phyloP scores from a whole-genome alignment of 2,329 filamentous ascomycete species.

The Aspergillus fumigatiaffinis region DNA sequence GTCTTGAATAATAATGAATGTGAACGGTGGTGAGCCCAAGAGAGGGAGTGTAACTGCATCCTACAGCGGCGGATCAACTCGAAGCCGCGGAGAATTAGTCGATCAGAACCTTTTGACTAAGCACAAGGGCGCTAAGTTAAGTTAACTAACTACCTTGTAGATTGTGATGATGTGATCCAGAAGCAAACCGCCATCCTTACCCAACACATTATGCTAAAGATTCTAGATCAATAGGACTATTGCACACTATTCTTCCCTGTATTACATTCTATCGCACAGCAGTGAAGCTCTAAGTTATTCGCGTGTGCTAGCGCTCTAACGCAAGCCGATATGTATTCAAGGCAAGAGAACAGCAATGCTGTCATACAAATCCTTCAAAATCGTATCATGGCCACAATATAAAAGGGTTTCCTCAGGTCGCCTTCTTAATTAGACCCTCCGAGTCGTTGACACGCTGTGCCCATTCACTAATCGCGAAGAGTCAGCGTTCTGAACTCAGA shows the following conservation, averaged over 20 bases:
- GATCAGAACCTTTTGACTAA: conserved; percentile 14
- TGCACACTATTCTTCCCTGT: background rate
- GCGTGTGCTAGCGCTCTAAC: conserved; percentile 4
- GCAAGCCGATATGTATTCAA: conserved; percentile 4
- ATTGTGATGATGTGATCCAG: background rate
- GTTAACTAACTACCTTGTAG: too few species aligned
- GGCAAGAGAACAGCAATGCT: background rate
- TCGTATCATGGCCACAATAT: background rate
- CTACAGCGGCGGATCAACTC: conserved; percentile 19
- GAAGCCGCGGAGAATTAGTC: conserved; percentile 11
- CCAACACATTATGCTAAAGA: background rate
- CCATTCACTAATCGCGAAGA: conserved; percentile 42
- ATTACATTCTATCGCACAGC: conserved; percentile 5
- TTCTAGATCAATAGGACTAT: background rate
- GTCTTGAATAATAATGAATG: conserved; percentile 1
- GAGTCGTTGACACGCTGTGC: conserved; percentile 46
- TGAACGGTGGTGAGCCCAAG: conserved; percentile 5
- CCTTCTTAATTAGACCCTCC: conserved; percentile 45
- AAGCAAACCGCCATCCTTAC: background rate
- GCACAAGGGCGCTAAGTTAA: background rate
- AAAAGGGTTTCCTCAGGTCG: conserved; percentile 9
- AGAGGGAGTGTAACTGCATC: conserved; percentile 4
- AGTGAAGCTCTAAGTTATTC: background rate
- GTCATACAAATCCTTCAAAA: conserved; percentile 10
- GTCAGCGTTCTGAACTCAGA: conserved; percentile 3